Evolutionary conservation across 345 rosid species (phyloP), one percentile per base, ranked within the genome.

Genomic region (Mangifera indica): DNA sequence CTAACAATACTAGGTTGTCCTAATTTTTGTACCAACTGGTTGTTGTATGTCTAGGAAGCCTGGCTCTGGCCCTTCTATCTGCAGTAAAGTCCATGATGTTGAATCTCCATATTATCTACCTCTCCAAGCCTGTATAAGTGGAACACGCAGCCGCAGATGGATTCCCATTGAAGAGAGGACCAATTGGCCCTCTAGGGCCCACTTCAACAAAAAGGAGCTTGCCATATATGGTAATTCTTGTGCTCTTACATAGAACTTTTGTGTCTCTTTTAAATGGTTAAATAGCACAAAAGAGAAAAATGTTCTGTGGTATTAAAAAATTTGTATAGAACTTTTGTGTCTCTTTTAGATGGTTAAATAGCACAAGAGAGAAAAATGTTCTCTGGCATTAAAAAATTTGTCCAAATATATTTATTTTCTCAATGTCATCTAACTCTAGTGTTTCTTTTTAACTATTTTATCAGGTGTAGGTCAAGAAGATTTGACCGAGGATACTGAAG

Each of bases 21-120:
- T 81, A 76, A 80, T 71, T 59, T 26, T 78, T 24, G 32, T 67
- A 24, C 20, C 44, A 52, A 68, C 73, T 53, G 71, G 60, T 59
- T 75, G 60, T 59, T 75, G 60, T 48, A 5, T 74, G 68, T 81
- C 60, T 76, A 96, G 99, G 92, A 87, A 85, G 75, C 81, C 88
- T 76, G 94, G 97, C 69, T 81, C 86, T 15, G 92, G 89, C 26
- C 97, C 92, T 76, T 77, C 96, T 64, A 65, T 86, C 45, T 96
- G 99, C 78, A 66, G 80, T 73, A 93, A 88, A 85, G 87, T 88
- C 67, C 85, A 89, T 44, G 98, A 96, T 70, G 74, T 91, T 32
- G 98, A 96, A 83, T 80, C 94, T 81, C 98, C 99, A 48, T 91
- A 89, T 77, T 88, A 96, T 81, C 84, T 84, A 40, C 95, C 97